Conservation (phyloP, 805 yeast species). For the Pichia rugopelliculosa region DNA sequence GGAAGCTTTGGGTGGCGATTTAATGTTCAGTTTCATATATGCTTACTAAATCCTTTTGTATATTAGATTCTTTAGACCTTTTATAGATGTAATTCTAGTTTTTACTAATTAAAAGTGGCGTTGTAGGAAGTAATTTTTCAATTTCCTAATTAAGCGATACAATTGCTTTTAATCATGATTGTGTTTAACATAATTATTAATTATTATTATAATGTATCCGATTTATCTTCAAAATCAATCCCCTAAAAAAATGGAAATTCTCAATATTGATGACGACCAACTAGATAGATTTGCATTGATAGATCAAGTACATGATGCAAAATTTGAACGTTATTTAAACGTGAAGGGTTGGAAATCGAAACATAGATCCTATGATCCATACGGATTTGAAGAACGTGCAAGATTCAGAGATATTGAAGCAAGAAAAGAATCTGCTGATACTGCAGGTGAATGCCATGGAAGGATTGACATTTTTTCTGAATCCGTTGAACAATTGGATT, state of each 20-base stretch:
- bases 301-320: not conserved
- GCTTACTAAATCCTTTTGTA: no score
- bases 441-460: constrained; percentile 1
- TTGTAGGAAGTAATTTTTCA: no score
- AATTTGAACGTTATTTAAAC: not conserved
- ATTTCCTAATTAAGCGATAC: no score
- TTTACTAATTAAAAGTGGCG: no score
- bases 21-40: constrained; percentile 7
- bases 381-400: not conserved
- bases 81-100: no score
- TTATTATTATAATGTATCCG: no score
- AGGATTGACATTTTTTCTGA: constrained; percentile 1
- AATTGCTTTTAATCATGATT: no score
- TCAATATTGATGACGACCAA: no score
- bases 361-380: not conserved
- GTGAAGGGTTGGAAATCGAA: not conserved
- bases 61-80: not conserved
- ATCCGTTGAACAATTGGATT: constrained; percentile 1
- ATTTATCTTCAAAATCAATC: no score
- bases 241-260: no score
- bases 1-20: constrained; percentile 21
- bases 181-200: no score
- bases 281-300: no score
- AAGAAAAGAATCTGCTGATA: not conserved
- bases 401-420: not conserved